phyloP scores from a whole-genome alignment of 257 asterid genomes.

The Petunia axillaris region DNA sequence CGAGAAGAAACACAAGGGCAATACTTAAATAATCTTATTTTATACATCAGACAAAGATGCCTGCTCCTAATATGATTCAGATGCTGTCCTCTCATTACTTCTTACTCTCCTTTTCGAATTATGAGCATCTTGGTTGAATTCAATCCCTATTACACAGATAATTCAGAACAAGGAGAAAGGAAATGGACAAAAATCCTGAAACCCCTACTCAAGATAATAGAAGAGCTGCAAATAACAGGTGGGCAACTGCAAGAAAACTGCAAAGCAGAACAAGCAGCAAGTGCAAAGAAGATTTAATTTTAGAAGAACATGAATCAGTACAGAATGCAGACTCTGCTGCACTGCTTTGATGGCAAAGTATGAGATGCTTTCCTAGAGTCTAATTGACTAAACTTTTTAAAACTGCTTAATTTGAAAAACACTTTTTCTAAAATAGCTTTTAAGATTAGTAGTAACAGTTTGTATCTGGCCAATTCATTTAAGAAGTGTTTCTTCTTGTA shows the following conservation, averaged over 20 bases:
- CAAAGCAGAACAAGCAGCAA: neutral
- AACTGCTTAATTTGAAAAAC: too few relatives aligned
- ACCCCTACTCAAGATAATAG: neutral
- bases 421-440: too few relatives aligned
- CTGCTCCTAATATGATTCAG: neutral
- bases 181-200: constrained; percentile 11
- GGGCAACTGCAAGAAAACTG: neutral
- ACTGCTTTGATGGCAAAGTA: neutral
- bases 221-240: neutral
- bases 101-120: neutral
- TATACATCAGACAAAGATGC: constrained; percentile 11
- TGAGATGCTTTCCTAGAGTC: neutral
- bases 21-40: neutral
- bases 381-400: too few relatives aligned
- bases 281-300: neutral
- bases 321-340: neutral
- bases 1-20: neutral
- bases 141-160: neutral
- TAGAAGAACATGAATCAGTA: neutral
- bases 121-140: neutral
- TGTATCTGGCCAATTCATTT: too few relatives aligned
- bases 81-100: constrained; percentile 3
- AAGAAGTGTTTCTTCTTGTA: too few relatives aligned
- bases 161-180: constrained; percentile 16
- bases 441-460: too few relatives aligned